These are phyloP conservation scores for Rhodotorula toruloides DNA, from an alignment of 768 basidiomycete genomes.

Conservation along the genomic window DNA sequence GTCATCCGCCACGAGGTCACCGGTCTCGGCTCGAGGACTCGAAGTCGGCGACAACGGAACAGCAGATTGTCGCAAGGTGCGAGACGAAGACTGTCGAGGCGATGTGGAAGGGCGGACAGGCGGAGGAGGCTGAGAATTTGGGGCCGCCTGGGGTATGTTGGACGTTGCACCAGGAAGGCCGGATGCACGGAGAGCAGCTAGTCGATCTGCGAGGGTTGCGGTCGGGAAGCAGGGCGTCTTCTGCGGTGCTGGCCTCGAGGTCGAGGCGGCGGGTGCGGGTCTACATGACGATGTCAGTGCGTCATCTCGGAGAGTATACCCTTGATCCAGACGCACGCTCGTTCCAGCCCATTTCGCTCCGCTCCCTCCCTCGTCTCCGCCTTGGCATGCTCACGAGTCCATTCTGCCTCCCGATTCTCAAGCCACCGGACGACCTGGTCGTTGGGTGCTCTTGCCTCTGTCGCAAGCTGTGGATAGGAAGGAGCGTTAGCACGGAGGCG, in stretches of 20 bases:
- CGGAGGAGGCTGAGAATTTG: not conserved
- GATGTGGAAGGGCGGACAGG: constrained; percentile 3
- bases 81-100: not conserved
- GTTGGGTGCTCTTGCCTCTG: not conserved
- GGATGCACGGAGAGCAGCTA: not conserved
- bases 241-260: not conserved
- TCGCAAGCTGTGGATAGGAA: not conserved
- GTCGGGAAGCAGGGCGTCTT: constrained; percentile 7
- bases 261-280: not conserved
- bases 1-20: constrained; percentile 18
- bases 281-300: not conserved
- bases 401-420: constrained; percentile 7
- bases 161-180: not conserved
- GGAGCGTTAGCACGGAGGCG: not conserved
- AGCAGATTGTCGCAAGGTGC: not conserved
- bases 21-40: not conserved
- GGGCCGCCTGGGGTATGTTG: not conserved
- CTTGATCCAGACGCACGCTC: too few species aligned
- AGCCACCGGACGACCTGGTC: constrained; percentile 4
- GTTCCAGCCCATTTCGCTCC: too few species aligned
- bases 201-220: not conserved
- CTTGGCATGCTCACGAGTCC: not conserved
- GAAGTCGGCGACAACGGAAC: not conserved
- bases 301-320: too few species aligned
- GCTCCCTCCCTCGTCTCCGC: too few species aligned